Conservation (phyloP, 257 asterid species). For the Eucommia ulmoides region DNA sequence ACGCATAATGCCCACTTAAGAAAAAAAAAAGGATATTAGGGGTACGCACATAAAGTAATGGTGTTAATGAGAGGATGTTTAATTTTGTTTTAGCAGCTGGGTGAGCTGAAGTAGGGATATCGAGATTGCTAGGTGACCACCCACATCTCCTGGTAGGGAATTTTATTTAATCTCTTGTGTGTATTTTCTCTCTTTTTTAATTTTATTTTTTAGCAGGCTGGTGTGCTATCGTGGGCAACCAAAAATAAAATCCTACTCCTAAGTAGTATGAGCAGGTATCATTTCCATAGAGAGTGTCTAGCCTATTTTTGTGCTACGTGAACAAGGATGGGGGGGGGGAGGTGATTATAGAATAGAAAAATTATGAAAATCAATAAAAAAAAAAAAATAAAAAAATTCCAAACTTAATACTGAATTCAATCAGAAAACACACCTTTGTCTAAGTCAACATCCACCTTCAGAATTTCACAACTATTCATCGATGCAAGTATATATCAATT, state of each 20-base stretch:
- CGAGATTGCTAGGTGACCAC: too few relatives aligned
- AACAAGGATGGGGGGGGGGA: slow-evolving; percentile 1
- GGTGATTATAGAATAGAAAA: not conserved
- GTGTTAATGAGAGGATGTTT: too few relatives aligned
- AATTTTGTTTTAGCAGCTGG: too few relatives aligned
- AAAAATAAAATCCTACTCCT: not conserved
- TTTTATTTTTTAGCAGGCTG: too few relatives aligned
- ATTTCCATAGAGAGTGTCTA: not conserved
- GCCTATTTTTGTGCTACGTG: not conserved
- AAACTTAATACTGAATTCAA: not conserved
- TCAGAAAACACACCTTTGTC: slow-evolving; percentile 1
- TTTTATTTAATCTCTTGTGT: too few relatives aligned
- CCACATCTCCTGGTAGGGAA: too few relatives aligned
- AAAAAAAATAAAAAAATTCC: not conserved
- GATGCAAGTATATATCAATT: slow-evolving; percentile 2
- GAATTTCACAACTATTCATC: slow-evolving; percentile 1
- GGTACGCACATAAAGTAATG: too few relatives aligned
- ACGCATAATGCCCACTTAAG: too few relatives aligned
- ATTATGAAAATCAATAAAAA: not conserved
- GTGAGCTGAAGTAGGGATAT: too few relatives aligned
- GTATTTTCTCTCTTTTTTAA: too few relatives aligned
- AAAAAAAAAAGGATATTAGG: too few relatives aligned
- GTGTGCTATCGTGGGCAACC: not conserved
- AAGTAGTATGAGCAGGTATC: not conserved
- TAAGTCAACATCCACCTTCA: slow-evolving; percentile 3